Base-by-base conservation (phyloP, 2,329 filamentous ascomycete species). In the Westerdykella aurantiaca region DNA sequence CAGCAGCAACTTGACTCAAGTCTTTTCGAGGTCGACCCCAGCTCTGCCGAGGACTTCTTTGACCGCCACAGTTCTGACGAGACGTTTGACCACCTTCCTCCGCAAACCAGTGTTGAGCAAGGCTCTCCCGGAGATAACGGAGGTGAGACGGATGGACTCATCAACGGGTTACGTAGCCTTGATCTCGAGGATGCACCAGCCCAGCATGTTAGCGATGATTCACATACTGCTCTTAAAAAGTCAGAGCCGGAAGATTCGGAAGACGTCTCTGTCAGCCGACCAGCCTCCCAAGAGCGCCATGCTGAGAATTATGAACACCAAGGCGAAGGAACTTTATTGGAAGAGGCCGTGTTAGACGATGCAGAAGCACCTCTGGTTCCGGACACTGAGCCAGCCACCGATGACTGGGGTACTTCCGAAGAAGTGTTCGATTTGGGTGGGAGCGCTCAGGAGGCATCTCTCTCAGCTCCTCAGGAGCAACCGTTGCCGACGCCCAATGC, bases 281-380 rank as follows among this genome's bases (percentile, higher is more conserved):
- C 38, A 46, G 29, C 31, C 10, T 34, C 48, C 2, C 51, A 52
- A 18, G 53, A 56, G 29, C 54, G 54, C 17, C 50, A 55, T 11
- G 61, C 61, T 29, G 61, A 61, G 29, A 55, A 67, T 34, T 75
- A 76, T 50, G 72, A 75, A 44, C 68, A 72, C 46, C 72, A 76
- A 45, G 68, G 72, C 34, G 69, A 72, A 39, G 59, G 59, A 0
- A 70, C 71, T 4, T 58, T 69, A 9, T 54, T 75, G 49, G 72
- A 75, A 41, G 66, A 72, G 17, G 72, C 72, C 17, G 55, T 72
- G 18, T 63, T 69, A 16, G 72, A 75, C 41, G 69, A 68, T 41
- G 64, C 59, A 11, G 57, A 61, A 25, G 66, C 61, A 10, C 69
- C 72, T 4, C 51, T 75, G 33, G 59, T 75, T 35, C 56, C 63